phyloP scores from a whole-genome alignment of 106 monocot genomes.

The Dendrobium officinale region DNA sequence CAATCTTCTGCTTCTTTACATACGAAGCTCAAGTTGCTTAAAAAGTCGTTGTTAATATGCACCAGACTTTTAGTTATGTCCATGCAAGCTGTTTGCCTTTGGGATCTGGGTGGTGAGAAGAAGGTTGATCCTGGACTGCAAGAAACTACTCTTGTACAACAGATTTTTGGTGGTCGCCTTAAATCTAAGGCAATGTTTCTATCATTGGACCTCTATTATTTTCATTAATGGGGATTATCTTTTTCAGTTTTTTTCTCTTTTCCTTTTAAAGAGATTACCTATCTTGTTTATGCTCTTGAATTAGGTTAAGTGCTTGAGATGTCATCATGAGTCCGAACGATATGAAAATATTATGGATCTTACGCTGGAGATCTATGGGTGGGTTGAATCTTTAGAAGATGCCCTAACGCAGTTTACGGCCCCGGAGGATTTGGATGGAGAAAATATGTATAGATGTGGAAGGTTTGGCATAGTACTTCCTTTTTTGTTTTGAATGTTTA shows the following conservation, averaged over 20 bases:
- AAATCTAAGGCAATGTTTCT: slow-evolving; percentile 64
- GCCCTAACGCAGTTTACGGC: slow-evolving; percentile 95
- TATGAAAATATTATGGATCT: slow-evolving; percentile 99
- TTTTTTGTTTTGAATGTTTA: background rate
- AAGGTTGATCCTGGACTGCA: slow-evolving; percentile 67
- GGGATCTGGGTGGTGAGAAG: slow-evolving; percentile 78
- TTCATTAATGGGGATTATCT: background rate
- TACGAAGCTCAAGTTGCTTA: background rate
- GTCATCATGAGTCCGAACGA: slow-evolving; percentile 82
- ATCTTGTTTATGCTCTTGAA: background rate
- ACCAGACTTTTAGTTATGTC: slow-evolving; percentile 82
- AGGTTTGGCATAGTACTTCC: slow-evolving; percentile 34
- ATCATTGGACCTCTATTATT: background rate
- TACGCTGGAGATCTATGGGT: slow-evolving; percentile 92
- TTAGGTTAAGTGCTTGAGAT: slow-evolving; percentile 89
- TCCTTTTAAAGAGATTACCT: background rate
- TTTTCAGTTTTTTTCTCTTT: slow-evolving; percentile 4
- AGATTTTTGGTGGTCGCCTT: slow-evolving; percentile 92
- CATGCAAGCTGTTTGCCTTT: slow-evolving; percentile 88
- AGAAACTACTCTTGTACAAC: slow-evolving; percentile 93
- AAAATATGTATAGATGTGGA: slow-evolving; percentile 98
- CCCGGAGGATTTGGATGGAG: slow-evolving; percentile 96
- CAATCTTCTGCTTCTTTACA: background rate
- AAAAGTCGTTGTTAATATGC: background rate
- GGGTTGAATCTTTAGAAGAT: slow-evolving; percentile 95